Evolutionary conservation across 2,329 filamentous ascomycete genomes (phyloP).

Genomic region (Trichoderma atroviride): DNA sequence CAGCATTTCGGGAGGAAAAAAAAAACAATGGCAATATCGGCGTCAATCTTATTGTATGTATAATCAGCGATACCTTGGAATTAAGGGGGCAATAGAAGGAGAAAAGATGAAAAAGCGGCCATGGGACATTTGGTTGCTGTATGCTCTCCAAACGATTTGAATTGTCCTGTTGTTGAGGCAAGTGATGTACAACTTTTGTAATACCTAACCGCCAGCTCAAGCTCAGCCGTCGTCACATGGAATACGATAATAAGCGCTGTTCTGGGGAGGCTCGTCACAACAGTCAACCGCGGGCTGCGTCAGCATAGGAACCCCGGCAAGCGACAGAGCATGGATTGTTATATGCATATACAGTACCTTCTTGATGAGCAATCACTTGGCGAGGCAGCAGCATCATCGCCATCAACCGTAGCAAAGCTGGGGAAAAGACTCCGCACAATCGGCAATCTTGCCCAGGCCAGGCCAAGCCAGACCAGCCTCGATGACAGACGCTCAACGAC

Average conservation of each 20-base stretch:
- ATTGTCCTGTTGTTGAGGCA: not conserved
- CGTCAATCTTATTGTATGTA: constrained; percentile 2
- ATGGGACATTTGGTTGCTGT: not conserved
- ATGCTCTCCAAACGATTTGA: not conserved
- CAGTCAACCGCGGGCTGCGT: not conserved
- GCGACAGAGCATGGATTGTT: not conserved
- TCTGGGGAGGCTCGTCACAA: not conserved
- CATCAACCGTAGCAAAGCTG: not conserved
- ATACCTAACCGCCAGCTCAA: not conserved
- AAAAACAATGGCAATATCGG: not conserved
- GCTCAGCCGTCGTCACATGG: not conserved
- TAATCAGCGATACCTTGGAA: constrained; percentile 11
- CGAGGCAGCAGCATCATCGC: not conserved
- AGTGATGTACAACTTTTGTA: not conserved
- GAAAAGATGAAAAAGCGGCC: not conserved
- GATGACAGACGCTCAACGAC: not conserved
- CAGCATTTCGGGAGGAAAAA: not conserved
- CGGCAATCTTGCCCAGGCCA: constrained; percentile 9
- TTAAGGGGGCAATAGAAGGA: not conserved
- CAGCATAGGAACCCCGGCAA: not conserved
- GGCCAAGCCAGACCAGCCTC: not conserved
- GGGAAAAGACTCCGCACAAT: not conserved
- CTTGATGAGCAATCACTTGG: not conserved
- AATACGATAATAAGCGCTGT: constrained; percentile 8
- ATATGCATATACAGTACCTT: not conserved